Evolutionary conservation across 306 rosid genomes (phyloP).

Genomic region (Spatholobus suberectus): DNA sequence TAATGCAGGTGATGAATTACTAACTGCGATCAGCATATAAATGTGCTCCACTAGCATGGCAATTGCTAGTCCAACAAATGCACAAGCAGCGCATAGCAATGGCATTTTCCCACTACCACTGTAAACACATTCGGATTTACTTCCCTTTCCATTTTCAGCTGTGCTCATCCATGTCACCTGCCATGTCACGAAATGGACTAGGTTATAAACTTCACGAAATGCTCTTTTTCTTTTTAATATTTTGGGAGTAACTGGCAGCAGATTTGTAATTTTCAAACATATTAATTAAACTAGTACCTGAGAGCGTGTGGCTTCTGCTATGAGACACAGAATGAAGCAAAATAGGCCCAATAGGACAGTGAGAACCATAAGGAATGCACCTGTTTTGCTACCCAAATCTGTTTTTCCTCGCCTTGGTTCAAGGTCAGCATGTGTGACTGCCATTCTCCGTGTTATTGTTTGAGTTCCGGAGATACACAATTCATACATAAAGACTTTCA

Average conservation of each 20-base stretch:
- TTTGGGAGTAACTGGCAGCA: background rate
- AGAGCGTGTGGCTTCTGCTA: constrained; percentile 76
- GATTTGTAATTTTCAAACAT: background rate
- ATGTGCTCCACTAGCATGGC: constrained; percentile 56
- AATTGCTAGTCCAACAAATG: constrained; percentile 67
- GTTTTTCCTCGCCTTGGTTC: constrained; percentile 54
- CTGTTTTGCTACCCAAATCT: constrained; percentile 60
- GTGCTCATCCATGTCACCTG: constrained; percentile 60
- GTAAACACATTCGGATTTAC: constrained; percentile 58
- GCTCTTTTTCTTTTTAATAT: background rate
- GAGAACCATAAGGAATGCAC: constrained; percentile 47
- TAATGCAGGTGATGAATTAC: constrained; percentile 59
- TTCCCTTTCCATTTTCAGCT: constrained; percentile 37
- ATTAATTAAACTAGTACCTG: constrained; percentile 49
- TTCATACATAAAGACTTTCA: constrained; percentile 24
- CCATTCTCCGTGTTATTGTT: constrained; percentile 51
- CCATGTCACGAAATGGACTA: constrained; percentile 20
- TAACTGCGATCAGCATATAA: constrained; percentile 56
- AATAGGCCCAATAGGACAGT: constrained; percentile 63
- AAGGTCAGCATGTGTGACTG: constrained; percentile 81
- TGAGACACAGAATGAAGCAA: constrained; percentile 70
- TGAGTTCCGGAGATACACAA: constrained; percentile 4
- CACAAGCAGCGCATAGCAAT: constrained; percentile 58
- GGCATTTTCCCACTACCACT: constrained; percentile 71
- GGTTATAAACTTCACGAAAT: background rate